Percentiles rank a stretch among this genome's conserved stretches.
Evolutionary conservation across 345 rosid species (phyloP).

Genomic region (Theobroma cacao): DNA sequence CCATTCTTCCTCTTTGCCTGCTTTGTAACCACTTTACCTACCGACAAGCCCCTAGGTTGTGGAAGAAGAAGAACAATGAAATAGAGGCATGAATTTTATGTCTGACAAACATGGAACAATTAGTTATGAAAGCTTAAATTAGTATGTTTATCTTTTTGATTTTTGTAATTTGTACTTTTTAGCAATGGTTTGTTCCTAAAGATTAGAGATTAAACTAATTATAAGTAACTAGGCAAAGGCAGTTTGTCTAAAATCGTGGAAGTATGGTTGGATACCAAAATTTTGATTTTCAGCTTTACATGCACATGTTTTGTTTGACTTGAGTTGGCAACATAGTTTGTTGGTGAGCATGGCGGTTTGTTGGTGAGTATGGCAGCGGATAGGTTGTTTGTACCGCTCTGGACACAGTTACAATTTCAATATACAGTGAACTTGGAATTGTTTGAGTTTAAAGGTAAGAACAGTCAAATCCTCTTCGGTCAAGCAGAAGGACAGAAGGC

Average conservation of each 20-base stretch:
- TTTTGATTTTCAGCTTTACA: background rate
- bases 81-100: background rate
- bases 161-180: constrained; percentile 6
- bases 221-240: background rate
- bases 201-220: constrained; percentile 8
- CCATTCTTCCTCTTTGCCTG: constrained; percentile 31
- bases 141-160: background rate
- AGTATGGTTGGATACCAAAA: background rate
- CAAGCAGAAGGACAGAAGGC: background rate
- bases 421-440: background rate
- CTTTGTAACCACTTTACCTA: constrained; percentile 6
- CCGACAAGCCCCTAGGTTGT: background rate
- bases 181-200: constrained; percentile 8
- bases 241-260: background rate
- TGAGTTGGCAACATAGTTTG: background rate
- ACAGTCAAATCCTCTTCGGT: background rate
- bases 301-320: background rate
- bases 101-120: constrained; percentile 16
- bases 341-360: background rate
- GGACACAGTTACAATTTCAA: background rate
- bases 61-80: constrained; percentile 5
- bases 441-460: background rate
- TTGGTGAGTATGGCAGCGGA: background rate
- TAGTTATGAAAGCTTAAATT: constrained; percentile 1
- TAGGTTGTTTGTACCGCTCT: background rate